These are phyloP conservation scores for Lactarius akahatsu DNA, from an alignment of 768 basidiomycete species.

Conservation along the genomic window DNA sequence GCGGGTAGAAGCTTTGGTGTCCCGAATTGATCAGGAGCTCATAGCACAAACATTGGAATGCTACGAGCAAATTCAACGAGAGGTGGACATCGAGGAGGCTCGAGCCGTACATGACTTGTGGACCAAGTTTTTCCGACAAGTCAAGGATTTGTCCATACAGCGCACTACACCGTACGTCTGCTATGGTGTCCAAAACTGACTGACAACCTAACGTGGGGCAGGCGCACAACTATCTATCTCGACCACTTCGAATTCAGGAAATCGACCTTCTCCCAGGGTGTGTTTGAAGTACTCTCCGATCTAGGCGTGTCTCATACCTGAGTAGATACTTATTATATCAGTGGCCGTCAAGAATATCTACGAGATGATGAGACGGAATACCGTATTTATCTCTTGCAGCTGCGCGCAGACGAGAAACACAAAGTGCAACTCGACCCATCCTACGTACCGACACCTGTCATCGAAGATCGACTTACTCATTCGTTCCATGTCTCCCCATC, in stretches of 20 bases:
- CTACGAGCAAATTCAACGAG: neutral
- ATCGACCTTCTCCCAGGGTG: neutral
- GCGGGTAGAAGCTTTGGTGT: no score
- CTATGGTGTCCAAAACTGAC: neutral
- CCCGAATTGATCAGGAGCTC: neutral
- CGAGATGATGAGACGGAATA: neutral
- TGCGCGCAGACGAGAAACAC: neutral
- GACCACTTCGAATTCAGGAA: neutral
- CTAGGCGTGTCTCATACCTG: neutral
- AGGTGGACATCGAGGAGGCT: neutral
- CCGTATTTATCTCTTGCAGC: neutral
- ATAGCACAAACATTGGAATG: neutral
- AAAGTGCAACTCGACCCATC: neutral
- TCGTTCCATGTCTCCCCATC: slow-evolving; percentile 17
- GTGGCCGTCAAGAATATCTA: neutral
- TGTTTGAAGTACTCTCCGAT: neutral
- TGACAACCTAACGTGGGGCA: neutral
- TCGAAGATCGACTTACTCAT: slow-evolving; percentile 1
- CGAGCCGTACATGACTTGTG: neutral
- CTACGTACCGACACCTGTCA: neutral
- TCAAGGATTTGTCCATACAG: neutral
- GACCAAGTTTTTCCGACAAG: neutral
- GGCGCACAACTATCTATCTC: neutral
- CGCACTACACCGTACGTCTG: neutral
- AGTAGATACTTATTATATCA: neutral